Conservation (phyloP, 495 filamentous ascomycete species). For the Peziza echinospora region DNA sequence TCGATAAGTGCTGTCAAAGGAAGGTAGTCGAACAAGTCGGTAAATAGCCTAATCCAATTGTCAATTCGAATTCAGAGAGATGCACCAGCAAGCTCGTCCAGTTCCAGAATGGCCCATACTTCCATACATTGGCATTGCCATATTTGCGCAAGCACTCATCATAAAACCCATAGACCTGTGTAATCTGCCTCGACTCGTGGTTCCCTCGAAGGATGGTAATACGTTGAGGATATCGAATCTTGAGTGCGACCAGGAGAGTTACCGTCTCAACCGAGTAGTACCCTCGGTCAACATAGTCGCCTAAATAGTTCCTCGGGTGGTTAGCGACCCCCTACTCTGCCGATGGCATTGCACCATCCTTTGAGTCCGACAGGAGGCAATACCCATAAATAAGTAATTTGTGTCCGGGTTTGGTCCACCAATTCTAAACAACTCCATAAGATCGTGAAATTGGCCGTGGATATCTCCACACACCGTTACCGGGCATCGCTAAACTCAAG, state of each 20-base stretch:
- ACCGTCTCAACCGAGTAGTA: slow-evolving; percentile 97
- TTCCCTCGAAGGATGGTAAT: slow-evolving; percentile 95
- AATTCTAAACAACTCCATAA: slow-evolving; percentile 90
- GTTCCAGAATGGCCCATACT: slow-evolving; percentile 34
- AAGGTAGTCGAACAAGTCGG: slow-evolving; percentile 96
- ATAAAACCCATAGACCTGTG: slow-evolving; percentile 94
- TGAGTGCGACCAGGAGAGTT: slow-evolving; percentile 77
- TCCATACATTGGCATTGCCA: slow-evolving; percentile 98
- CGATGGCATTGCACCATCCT: slow-evolving; percentile 15
- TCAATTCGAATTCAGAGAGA: slow-evolving; percentile 4
- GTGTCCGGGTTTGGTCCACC: slow-evolving; percentile 81
- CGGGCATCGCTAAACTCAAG: slow-evolving; percentile 52
- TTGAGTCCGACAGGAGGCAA: no score
- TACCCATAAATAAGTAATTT: slow-evolving; percentile 92
- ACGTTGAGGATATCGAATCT: slow-evolving; percentile 87
- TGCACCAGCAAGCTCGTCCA: neutral
- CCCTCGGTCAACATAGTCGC: slow-evolving; percentile 90
- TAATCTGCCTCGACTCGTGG: slow-evolving; percentile 94
- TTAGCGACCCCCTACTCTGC: neutral
- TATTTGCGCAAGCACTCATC: slow-evolving; percentile 96
- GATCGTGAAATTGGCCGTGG: slow-evolving; percentile 80
- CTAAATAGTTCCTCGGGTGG: slow-evolving; percentile 23
- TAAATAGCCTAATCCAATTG: slow-evolving; percentile 33
- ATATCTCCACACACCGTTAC: slow-evolving; percentile 89
- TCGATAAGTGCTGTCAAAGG: slow-evolving; percentile 96